Percentiles rank a stretch among this genome's conserved stretches.
Evolutionary conservation across 805 yeast genomes (phyloP).

Genomic region (Saccharomycopsis fibuligera): DNA sequence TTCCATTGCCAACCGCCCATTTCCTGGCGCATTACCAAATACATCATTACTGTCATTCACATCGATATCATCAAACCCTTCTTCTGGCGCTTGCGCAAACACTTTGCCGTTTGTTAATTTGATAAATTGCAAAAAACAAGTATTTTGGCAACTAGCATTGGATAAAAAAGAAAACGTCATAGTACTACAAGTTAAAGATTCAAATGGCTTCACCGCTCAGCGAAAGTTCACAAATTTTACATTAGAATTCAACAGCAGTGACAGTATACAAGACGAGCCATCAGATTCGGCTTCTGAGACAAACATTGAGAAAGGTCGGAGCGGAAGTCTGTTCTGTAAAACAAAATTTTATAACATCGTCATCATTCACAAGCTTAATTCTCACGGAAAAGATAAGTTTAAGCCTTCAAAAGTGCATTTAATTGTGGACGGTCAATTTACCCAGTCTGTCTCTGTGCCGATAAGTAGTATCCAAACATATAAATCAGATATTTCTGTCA

Average conservation of each 20-base stretch:
- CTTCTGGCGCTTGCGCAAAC: not conserved
- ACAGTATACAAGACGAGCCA: not conserved
- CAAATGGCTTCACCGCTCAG: slow-evolving; percentile 7
- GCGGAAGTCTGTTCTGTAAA: not conserved
- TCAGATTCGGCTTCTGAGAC: not conserved
- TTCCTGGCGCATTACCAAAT: not conserved
- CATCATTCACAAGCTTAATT: slow-evolving; percentile 23
- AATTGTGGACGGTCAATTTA: slow-evolving; percentile 44
- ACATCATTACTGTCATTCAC: not conserved
- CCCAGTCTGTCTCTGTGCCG: slow-evolving; percentile 25
- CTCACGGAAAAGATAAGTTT: slow-evolving; percentile 13
- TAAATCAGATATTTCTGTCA: slow-evolving; percentile 8
- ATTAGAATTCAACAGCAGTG: slow-evolving; percentile 23
- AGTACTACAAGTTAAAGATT: slow-evolving; percentile 10
- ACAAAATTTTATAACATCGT: slow-evolving; percentile 26
- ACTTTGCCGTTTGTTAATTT: slow-evolving; percentile 11
- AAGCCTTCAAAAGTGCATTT: slow-evolving; percentile 35
- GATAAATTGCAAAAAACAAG: slow-evolving; percentile 6
- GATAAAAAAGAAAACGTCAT: slow-evolving; percentile 10
- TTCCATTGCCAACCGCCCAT: no score
- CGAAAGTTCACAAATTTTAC: slow-evolving; percentile 26
- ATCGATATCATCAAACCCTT: not conserved
- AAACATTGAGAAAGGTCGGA: no score
- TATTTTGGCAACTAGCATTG: slow-evolving; percentile 16
- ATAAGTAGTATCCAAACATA: slow-evolving; percentile 15